Percentiles rank a stretch among this genome's conserved stretches.
Conservation (phyloP, 176 grass and related monocot genomes). For the Poa annua region DNA sequence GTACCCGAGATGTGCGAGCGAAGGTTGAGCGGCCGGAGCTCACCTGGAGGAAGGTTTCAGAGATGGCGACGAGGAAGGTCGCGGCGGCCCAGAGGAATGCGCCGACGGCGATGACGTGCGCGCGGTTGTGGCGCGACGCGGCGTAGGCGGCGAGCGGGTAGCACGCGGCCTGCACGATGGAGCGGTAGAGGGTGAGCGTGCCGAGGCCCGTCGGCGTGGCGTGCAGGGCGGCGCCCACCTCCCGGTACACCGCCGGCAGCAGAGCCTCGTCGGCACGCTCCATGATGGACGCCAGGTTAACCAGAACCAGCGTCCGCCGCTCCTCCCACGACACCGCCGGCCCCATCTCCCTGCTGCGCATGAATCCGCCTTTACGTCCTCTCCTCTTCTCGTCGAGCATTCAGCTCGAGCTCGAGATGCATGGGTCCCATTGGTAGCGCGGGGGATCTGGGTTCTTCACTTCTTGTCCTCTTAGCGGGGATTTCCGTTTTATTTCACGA, state of each 20-base stretch:
- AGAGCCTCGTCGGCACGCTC: slow-evolving; percentile 87
- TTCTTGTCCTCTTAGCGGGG: slow-evolving; percentile 1
- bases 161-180: slow-evolving; percentile 80
- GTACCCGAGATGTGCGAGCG: background rate
- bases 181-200: slow-evolving; percentile 72
- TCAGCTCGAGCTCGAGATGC: background rate
- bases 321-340: slow-evolving; percentile 29
- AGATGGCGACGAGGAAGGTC: slow-evolving; percentile 85
- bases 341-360: background rate
- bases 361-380: background rate
- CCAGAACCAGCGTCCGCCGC: slow-evolving; percentile 65
- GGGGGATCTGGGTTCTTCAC: slow-evolving; percentile 9
- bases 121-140: slow-evolving; percentile 71
- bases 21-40: background rate
- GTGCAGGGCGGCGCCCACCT: slow-evolving; percentile 70
- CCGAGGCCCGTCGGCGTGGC: slow-evolving; percentile 74
- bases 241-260: slow-evolving; percentile 87
- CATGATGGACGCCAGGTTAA: slow-evolving; percentile 91
- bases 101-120: slow-evolving; percentile 68
- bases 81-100: slow-evolving; percentile 90
- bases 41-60: slow-evolving; percentile 78
- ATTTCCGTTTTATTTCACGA: slow-evolving; percentile 25
- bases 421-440: background rate
- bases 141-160: slow-evolving; percentile 80
- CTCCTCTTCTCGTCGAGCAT: background rate